Conservation (phyloP, 2,329 filamentous ascomycete genomes). For the Paraphoma sp. region DNA sequence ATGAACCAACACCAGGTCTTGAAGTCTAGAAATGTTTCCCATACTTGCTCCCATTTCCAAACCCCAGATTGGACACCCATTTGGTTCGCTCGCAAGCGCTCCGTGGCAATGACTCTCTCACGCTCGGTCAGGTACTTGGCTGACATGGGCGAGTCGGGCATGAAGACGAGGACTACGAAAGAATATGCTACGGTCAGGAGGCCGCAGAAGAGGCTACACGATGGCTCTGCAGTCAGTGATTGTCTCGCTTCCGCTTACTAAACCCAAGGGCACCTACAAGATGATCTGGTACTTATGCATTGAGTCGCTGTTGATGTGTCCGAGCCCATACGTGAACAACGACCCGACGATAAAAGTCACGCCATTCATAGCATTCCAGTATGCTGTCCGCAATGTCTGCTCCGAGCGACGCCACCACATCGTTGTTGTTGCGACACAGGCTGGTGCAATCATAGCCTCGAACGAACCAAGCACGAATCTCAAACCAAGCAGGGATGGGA, state of each 20-base stretch:
- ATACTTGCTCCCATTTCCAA: slow-evolving; percentile 74
- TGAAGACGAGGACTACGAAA: slow-evolving; percentile 46
- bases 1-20: slow-evolving; percentile 59
- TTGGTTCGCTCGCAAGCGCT: slow-evolving; percentile 27
- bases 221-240: too few species aligned
- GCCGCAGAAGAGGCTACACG: slow-evolving; percentile 48
- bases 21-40: slow-evolving; percentile 29
- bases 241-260: too few species aligned
- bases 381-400: slow-evolving; percentile 62
- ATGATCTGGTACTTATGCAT: slow-evolving; percentile 55
- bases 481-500: slow-evolving; percentile 43
- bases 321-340: slow-evolving; percentile 64
- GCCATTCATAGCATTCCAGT: slow-evolving; percentile 69
- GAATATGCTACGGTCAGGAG: slow-evolving; percentile 54
- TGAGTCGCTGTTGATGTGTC: slow-evolving; percentile 57
- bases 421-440: slow-evolving; percentile 64
- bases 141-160: slow-evolving; percentile 54
- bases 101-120: slow-evolving; percentile 25
- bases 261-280: slow-evolving; percentile 26
- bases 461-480: slow-evolving; percentile 53
- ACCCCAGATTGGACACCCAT: slow-evolving; percentile 70
- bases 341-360: slow-evolving; percentile 63
- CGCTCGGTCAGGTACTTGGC: slow-evolving; percentile 34
- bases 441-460: slow-evolving; percentile 49
- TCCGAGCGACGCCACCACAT: slow-evolving; percentile 68